Conservation (phyloP, 805 yeast species). For the Ogataea methylovora region DNA sequence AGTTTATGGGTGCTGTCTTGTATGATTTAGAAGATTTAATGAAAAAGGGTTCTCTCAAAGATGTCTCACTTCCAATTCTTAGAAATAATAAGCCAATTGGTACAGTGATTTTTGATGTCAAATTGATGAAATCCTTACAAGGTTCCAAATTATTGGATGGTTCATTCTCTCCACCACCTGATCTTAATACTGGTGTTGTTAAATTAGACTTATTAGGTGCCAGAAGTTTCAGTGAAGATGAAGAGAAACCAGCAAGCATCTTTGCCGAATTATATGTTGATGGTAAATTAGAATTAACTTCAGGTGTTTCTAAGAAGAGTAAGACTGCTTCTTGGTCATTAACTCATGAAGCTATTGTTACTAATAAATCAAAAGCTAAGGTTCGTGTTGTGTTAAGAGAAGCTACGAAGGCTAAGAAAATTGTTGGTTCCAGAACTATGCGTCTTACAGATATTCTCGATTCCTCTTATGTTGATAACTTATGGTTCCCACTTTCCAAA, state of each 20-base stretch:
- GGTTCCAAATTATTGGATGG: slow-evolving; percentile 67
- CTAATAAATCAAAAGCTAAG: slow-evolving; percentile 61
- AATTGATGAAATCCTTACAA: slow-evolving; percentile 69
- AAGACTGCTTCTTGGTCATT: slow-evolving; percentile 63
- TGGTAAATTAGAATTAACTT: slow-evolving; percentile 48
- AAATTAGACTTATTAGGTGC: slow-evolving; percentile 60
- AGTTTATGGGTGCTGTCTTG: slow-evolving; percentile 68
- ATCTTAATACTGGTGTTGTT: slow-evolving; percentile 87
- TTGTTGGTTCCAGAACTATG: slow-evolving; percentile 53
- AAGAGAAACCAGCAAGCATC: slow-evolving; percentile 43
- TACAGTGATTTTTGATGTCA: slow-evolving; percentile 57
- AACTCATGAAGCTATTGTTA: slow-evolving; percentile 53
- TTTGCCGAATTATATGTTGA: slow-evolving; percentile 68
- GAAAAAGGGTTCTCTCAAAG: slow-evolving; percentile 41
- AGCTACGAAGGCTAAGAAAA: slow-evolving; percentile 45
- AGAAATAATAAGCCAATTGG: slow-evolving; percentile 86
- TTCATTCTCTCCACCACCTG: slow-evolving; percentile 78
- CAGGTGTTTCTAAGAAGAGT: slow-evolving; percentile 51
- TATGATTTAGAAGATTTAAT: slow-evolving; percentile 63
- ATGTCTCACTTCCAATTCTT: slow-evolving; percentile 49
- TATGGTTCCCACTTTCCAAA: slow-evolving; percentile 65
- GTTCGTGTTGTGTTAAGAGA: slow-evolving; percentile 63
- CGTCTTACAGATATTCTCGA: slow-evolving; percentile 62
- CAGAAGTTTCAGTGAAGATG: slow-evolving; percentile 39
- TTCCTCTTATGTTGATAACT: slow-evolving; percentile 67